Evolutionary conservation across 2,329 filamentous ascomycete species (phyloP), one percentile per base, ranked within the genome.

Genomic region (Diaporthe capsici): DNA sequence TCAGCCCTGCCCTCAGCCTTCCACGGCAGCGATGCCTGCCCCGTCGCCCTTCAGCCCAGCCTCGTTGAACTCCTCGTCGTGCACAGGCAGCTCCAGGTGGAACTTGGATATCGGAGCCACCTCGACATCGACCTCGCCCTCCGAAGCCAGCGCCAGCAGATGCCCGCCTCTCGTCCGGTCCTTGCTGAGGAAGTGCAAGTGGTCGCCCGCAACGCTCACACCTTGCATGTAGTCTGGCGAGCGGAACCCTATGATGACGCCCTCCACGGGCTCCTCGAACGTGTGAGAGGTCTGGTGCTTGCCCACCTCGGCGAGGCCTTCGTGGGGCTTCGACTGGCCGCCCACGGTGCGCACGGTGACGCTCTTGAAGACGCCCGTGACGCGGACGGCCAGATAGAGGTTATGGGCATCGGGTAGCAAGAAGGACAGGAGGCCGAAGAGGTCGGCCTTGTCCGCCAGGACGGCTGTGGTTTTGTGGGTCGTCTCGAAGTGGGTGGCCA

Each of bases 181-280:
- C 55, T 81, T 80, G 28, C 74, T 80, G 76, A 84, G 83, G 63
- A 84, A 84, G 63, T 84, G 83, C 60, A 84, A 51, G 44, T 84
- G 83, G 31, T 82, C 80, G 4, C 83, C 83, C 1, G 82, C 80
- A 0, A 84, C 82, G 75, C 82, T 83, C 37, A 84, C 78, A 12
- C 82, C 82, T 78, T 82, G 81, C 31, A 81, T 78, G 75, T 82
- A 84, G 28, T 75, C 78, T 0, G 83, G 83, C 39, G 79, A 81
- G 34, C 81, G 74, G 72, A 84, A 84, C 9, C 82, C 83, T 6
- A 84, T 51, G 3, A 84, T 77, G 2, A 81, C 81, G 0, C 83
- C 83, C 67, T 77, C 78, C 1, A 78, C 79, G 0, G 77, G 68
- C 31, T 72, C 75, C 37, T 75, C 74, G 63, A 84, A 83, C 0